Conservation (phyloP, 148 eudicot species). For the Camellia lanceoleosa region DNA sequence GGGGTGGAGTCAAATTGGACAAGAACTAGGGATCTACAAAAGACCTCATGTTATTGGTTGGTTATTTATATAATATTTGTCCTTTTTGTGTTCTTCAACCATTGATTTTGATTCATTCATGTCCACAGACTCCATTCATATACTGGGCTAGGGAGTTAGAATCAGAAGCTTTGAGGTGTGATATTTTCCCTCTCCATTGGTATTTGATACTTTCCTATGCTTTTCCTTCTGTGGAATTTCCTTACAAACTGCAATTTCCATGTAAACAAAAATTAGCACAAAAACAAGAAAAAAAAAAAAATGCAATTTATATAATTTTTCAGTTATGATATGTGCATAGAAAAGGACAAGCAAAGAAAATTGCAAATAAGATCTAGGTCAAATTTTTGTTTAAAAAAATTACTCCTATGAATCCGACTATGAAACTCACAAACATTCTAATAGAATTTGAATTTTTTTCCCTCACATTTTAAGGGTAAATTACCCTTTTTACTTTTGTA, state of each 20-base stretch:
- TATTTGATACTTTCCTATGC: not conserved
- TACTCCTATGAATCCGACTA: no score
- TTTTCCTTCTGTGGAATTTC: not conserved
- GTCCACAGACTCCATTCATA: not conserved
- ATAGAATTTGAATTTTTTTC: no score
- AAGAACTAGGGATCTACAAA: slow-evolving; percentile 6
- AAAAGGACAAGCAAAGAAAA: no score
- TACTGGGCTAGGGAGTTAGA: not conserved
- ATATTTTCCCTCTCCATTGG: not conserved
- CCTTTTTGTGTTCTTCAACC: slow-evolving; percentile 6
- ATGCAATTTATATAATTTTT: no score
- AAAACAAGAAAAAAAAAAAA: not conserved
- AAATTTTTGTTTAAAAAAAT: no score
- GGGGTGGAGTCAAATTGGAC: slow-evolving; percentile 5
- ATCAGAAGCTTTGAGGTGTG: not conserved
- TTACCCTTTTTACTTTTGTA: no score
- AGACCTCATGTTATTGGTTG: not conserved
- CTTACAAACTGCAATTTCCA: slow-evolving; percentile 12
- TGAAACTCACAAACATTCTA: no score
- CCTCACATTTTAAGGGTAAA: no score
- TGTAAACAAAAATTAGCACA: not conserved
- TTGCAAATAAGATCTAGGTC: no score
- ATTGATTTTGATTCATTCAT: not conserved
- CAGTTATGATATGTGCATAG: no score
- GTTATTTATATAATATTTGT: not conserved